Percentiles rank a stretch among this genome's conserved stretches.
Conservation (phyloP, 768 basidiomycete species). For the Mycena indigotica region DNA sequence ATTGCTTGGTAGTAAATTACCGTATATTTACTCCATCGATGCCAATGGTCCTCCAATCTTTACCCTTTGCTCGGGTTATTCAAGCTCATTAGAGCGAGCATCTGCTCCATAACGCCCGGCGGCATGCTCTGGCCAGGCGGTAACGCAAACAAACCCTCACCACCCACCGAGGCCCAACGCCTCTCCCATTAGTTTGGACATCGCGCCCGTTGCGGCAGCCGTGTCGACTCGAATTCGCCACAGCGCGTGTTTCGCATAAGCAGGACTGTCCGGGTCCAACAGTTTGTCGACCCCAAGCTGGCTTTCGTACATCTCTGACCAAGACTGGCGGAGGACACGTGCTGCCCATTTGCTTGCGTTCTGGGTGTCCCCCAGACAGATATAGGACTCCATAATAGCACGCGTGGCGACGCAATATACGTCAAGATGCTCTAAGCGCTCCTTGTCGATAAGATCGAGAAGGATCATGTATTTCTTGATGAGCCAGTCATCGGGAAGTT, state of each 20-base stretch:
- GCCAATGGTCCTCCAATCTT: too few species aligned
- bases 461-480: slow-evolving; percentile 3
- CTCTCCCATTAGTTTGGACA: too few species aligned
- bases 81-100: too few species aligned
- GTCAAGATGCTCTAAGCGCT: not conserved
- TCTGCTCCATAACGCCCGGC: too few species aligned
- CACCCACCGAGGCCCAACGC: too few species aligned
- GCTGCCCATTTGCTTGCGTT: slow-evolving; percentile 9
- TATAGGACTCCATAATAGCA: slow-evolving; percentile 4
- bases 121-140: too few species aligned
- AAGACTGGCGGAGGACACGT: not conserved
- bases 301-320: not conserved
- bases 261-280: not conserved
- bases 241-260: not conserved
- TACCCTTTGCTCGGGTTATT: too few species aligned
- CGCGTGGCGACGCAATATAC: not conserved
- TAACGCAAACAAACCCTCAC: too few species aligned
- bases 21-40: too few species aligned
- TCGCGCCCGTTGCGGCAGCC: too few species aligned
- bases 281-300: not conserved
- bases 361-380: slow-evolving; percentile 8
- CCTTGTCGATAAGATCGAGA: not conserved
- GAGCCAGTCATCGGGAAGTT: slow-evolving; percentile 4
- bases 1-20: too few species aligned
- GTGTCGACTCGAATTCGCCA: not conserved